Evolutionary conservation across 768 basidiomycete species (phyloP).

Genomic region (Xerocomellus dryophilus): DNA sequence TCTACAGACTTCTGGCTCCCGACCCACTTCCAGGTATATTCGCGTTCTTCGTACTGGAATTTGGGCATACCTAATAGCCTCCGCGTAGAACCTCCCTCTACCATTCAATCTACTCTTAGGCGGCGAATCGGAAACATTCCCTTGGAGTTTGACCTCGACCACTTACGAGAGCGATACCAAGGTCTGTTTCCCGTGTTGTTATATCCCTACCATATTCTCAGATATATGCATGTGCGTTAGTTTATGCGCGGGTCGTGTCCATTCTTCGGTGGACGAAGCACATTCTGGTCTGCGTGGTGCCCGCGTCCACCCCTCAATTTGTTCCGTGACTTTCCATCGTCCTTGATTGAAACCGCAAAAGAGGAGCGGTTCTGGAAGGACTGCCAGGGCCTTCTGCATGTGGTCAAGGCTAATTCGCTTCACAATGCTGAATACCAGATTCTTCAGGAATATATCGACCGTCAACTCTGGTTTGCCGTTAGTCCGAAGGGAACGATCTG

Average conservation of each 20-base stretch:
- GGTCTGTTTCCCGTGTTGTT: not conserved
- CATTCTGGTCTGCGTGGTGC: slow-evolving; percentile 20
- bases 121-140: slow-evolving; percentile 1
- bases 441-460: slow-evolving; percentile 4
- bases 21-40: too few relatives aligned
- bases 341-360: not conserved
- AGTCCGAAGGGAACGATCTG: not conserved
- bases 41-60: too few relatives aligned
- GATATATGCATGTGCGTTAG: not conserved
- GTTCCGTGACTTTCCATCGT: slow-evolving; percentile 15
- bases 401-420: not conserved
- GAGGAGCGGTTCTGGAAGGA: slow-evolving; percentile 3
- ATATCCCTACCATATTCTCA: too few relatives aligned
- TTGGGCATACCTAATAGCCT: not conserved
- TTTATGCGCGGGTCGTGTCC: slow-evolving; percentile 14
- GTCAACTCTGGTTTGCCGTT: not conserved
- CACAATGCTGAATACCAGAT: slow-evolving; percentile 1
- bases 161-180: slow-evolving; percentile 3
- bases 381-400: slow-evolving; percentile 1
- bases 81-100: slow-evolving; percentile 3
- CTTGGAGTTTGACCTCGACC: slow-evolving; percentile 2
- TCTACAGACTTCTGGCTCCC: too few relatives aligned
- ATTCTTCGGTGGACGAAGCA: slow-evolving; percentile 18
- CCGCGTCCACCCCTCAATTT: slow-evolving; percentile 6
- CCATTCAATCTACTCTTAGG: slow-evolving; percentile 6